Evolutionary conservation across 148 eudicot species (phyloP).

Genomic region (Nyssa sinensis): DNA sequence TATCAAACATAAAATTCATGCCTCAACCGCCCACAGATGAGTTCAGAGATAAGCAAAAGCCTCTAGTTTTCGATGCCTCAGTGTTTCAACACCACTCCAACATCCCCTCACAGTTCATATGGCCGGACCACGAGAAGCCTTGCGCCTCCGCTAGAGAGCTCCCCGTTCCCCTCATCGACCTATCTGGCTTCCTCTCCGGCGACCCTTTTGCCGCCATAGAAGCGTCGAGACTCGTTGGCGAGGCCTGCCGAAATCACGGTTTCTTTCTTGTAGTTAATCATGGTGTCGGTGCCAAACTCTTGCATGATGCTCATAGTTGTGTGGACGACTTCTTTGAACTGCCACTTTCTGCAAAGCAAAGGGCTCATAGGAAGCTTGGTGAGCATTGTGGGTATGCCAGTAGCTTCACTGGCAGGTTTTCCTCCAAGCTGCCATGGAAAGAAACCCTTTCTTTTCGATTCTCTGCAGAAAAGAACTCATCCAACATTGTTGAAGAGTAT

Average conservation of each 20-base stretch:
- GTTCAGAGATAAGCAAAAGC: neutral
- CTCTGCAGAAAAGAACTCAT: conserved; percentile 26
- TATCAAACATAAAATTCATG: conserved; percentile 24
- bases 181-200: conserved; percentile 48
- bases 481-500: conserved; percentile 50
- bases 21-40: conserved; percentile 16
- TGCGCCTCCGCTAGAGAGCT: conserved; percentile 29
- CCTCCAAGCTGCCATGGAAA: conserved; percentile 74
- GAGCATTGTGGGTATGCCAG: conserved; percentile 86
- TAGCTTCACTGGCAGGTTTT: conserved; percentile 65
- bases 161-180: conserved; percentile 48
- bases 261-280: conserved; percentile 69
- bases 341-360: conserved; percentile 52
- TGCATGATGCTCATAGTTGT: conserved; percentile 48
- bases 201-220: conserved; percentile 25
- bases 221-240: conserved; percentile 36
- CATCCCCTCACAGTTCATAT: conserved; percentile 60
- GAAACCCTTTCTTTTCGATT: conserved; percentile 68
- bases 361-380: conserved; percentile 59
- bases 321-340: conserved; percentile 63
- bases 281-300: conserved; percentile 42
- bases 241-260: conserved; percentile 65
- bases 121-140: conserved; percentile 71
- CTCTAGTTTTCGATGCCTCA: conserved; percentile 53
- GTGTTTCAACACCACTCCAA: conserved; percentile 32